Conservation (phyloP, 2,329 filamentous ascomycete genomes). For the Sporothrix pallida region DNA sequence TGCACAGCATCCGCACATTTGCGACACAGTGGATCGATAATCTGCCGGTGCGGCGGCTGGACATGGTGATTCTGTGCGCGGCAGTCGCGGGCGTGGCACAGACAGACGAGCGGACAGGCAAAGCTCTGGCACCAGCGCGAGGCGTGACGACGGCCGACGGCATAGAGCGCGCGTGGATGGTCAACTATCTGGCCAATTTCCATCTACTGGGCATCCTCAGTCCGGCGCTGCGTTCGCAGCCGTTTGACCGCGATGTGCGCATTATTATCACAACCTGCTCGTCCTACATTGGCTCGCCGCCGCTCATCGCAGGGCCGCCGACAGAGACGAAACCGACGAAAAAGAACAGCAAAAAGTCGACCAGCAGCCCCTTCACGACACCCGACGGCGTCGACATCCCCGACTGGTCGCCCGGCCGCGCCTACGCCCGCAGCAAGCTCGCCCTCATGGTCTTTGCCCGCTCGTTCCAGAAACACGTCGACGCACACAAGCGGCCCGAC, state of each 20-base stretch:
- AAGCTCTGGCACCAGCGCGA: slow-evolving; percentile 42
- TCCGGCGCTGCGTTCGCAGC: slow-evolving; percentile 87
- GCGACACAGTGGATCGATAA: slow-evolving; percentile 99
- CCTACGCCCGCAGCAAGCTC: slow-evolving; percentile 72
- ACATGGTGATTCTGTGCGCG: slow-evolving; percentile 89
- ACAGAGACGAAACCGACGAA: slow-evolving; percentile 33
- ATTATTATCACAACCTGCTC: slow-evolving; percentile 87
- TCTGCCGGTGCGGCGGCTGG: slow-evolving; percentile 81
- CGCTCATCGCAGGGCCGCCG: slow-evolving; percentile 59
- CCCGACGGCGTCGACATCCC: slow-evolving; percentile 48
- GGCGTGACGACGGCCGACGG: slow-evolving; percentile 71
- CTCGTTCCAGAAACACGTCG: slow-evolving; percentile 90
- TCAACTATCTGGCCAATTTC: slow-evolving; percentile 96
- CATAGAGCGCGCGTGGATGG: slow-evolving; percentile 86
- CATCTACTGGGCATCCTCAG: slow-evolving; percentile 90
- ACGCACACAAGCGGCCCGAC: slow-evolving; percentile 83
- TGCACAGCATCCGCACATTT: slow-evolving; percentile 91
- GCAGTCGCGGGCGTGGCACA: slow-evolving; percentile 48
- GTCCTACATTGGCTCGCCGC: slow-evolving; percentile 79
- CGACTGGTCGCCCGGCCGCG: slow-evolving; percentile 60
- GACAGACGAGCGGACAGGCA: slow-evolving; percentile 53
- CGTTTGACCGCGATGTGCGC: slow-evolving; percentile 89
- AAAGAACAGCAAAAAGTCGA: slow-evolving; percentile 14
- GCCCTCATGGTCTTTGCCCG: slow-evolving; percentile 88
- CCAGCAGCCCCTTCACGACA: background rate